Evolutionary conservation across 2,329 filamentous ascomycete genomes (phyloP).

Genomic region (Colletotrichum neosansevieriae): DNA sequence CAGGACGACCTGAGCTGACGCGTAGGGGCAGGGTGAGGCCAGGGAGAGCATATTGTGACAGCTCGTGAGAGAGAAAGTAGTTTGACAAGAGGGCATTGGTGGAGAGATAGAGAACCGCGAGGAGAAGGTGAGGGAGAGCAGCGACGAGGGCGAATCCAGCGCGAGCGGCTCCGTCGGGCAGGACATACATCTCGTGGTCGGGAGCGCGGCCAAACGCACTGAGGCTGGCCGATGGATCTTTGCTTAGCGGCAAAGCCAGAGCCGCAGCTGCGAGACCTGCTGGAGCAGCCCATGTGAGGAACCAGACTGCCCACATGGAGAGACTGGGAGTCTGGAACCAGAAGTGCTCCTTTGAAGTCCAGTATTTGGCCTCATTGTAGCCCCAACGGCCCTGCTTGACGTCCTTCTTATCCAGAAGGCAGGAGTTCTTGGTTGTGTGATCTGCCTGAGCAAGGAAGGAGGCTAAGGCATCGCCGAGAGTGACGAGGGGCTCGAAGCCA

Average conservation of each 20-base stretch:
- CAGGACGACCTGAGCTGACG: slow-evolving; percentile 58
- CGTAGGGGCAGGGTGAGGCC: slow-evolving; percentile 53
- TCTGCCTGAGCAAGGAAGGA: slow-evolving; percentile 63
- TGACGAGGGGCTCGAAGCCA: slow-evolving; percentile 59
- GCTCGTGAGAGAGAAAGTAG: slow-evolving; percentile 64
- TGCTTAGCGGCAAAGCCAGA: slow-evolving; percentile 52
- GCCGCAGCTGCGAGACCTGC: slow-evolving; percentile 53
- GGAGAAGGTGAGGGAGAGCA: slow-evolving; percentile 61
- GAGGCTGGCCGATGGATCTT: slow-evolving; percentile 47
- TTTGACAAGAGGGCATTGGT: slow-evolving; percentile 60
- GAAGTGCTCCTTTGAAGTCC: slow-evolving; percentile 53
- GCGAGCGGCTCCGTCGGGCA: slow-evolving; percentile 43
- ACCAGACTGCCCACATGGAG: slow-evolving; percentile 56
- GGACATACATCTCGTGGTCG: slow-evolving; percentile 50
- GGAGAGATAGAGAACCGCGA: slow-evolving; percentile 61
- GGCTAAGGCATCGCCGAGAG: slow-evolving; percentile 63
- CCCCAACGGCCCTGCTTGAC: slow-evolving; percentile 59
- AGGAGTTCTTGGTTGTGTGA: slow-evolving; percentile 55
- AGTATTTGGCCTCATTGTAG: slow-evolving; percentile 56
- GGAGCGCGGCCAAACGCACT: slow-evolving; percentile 55
- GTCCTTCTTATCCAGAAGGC: slow-evolving; percentile 61
- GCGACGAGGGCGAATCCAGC: slow-evolving; percentile 54
- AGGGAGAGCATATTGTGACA: slow-evolving; percentile 56
- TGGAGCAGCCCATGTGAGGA: slow-evolving; percentile 54
- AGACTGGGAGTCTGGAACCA: slow-evolving; percentile 60